Conservation (phyloP, 208 protist genomes). For the Trichomonas gallinae region DNA sequence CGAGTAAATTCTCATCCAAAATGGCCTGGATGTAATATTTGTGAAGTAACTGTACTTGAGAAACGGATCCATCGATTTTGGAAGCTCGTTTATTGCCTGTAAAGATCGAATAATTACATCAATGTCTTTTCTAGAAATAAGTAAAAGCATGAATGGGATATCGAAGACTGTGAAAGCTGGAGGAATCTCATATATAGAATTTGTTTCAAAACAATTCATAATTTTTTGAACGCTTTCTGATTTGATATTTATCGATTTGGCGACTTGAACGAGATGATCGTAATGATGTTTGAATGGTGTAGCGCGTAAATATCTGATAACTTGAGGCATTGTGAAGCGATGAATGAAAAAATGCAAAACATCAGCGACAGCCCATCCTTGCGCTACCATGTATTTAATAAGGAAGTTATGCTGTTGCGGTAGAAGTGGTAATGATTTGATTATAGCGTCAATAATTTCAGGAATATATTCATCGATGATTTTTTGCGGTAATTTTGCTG, state of each 20-base stretch:
- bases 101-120: not conserved
- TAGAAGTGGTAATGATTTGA: not conserved
- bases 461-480: not conserved
- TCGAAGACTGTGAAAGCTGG: not conserved
- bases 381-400: not conserved
- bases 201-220: not conserved
- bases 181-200: not conserved
- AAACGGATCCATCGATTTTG: not conserved
- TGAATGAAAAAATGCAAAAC: constrained; percentile 4
- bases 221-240: not conserved
- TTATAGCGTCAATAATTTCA: not conserved
- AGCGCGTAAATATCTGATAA: not conserved
- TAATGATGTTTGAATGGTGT: not conserved
- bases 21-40: not conserved
- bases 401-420: not conserved
- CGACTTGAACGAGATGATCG: not conserved
- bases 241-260: not conserved
- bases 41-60: not conserved
- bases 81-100: not conserved
- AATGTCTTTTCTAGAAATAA: not conserved
- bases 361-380: not conserved
- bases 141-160: not conserved
- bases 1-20: not conserved
- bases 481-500: not conserved
- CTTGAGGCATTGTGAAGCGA: not conserved